phyloP scores from a whole-genome alignment of 805 yeast species.

The Kuraishia ogatae region DNA sequence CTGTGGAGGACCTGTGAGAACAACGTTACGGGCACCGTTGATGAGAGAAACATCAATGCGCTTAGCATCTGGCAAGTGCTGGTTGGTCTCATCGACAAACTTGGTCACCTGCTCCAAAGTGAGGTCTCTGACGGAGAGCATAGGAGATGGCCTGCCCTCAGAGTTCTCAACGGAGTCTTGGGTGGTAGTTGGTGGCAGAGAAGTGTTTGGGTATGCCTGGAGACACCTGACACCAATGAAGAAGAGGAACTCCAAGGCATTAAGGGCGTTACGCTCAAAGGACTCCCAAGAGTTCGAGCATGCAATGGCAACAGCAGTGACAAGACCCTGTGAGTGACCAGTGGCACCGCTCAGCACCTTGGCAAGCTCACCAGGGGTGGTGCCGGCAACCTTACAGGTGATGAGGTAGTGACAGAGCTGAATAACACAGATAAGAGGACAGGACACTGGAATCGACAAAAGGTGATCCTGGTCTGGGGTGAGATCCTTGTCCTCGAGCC shows the following conservation, averaged over 20 bases:
- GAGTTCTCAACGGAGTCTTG: constrained; percentile 89
- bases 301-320: constrained; percentile 88
- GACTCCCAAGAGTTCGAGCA: constrained; percentile 78
- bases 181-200: constrained; percentile 86
- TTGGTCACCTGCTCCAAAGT: constrained; percentile 69
- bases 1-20: constrained; percentile 97
- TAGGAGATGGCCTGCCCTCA: constrained; percentile 96
- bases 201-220: constrained; percentile 85
- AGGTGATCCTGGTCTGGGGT: constrained; percentile 88
- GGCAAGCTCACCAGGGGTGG: constrained; percentile 84
- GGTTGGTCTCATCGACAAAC: constrained; percentile 79
- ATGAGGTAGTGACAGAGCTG: constrained; percentile 91
- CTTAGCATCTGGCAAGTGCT: constrained; percentile 86
- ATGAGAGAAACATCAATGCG: constrained; percentile 85
- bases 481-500: constrained; percentile 80
- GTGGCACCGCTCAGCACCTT: constrained; percentile 63
- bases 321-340: constrained; percentile 88
- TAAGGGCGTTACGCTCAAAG: constrained; percentile 60
- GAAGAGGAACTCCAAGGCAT: constrained; percentile 80
- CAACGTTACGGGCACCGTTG: constrained; percentile 94
- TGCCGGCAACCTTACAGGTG: constrained; percentile 75
- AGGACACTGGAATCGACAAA: constrained; percentile 85
- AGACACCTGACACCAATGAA: constrained; percentile 91
- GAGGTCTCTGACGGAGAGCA: constrained; percentile 90
- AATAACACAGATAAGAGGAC: constrained; percentile 95